A percentile compares a stretch with the other conserved stretches of the same genome.
These are phyloP conservation scores for Theobroma cacao DNA, from an alignment of 345 rosid species.

Conservation along the genomic window DNA sequence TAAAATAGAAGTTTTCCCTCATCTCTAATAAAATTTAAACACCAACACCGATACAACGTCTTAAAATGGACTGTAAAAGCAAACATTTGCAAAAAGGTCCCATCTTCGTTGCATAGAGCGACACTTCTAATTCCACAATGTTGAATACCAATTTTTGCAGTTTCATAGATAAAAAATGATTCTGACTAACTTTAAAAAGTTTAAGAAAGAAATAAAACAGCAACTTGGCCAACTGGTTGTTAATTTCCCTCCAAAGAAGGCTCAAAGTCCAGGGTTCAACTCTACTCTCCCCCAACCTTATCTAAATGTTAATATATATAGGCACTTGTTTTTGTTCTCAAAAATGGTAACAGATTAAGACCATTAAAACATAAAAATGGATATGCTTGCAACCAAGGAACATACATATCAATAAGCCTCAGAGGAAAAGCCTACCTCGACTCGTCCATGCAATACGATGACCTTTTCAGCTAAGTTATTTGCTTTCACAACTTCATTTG, in stretches of 20 bases:
- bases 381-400: neutral
- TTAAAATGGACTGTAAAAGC: neutral
- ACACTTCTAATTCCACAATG: neutral
- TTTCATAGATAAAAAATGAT: neutral
- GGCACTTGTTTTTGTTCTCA: neutral
- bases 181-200: neutral
- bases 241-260: neutral
- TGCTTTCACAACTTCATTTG: constrained; percentile 95
- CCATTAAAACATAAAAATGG: neutral
- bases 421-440: constrained; percentile 65
- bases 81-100: neutral
- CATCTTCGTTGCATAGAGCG: neutral
- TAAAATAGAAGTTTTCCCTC: neutral
- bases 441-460: constrained; percentile 88
- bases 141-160: neutral
- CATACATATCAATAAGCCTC: neutral
- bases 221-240: neutral
- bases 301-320: neutral
- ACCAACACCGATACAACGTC: neutral
- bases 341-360: neutral
- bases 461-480: constrained; percentile 77
- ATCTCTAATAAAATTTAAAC: neutral
- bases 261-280: constrained; percentile 1
- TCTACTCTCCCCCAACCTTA: neutral
- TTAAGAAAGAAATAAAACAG: neutral